Base-by-base conservation (phyloP, 257 asterid species). In the Cynanchum wilfordii region DNA sequence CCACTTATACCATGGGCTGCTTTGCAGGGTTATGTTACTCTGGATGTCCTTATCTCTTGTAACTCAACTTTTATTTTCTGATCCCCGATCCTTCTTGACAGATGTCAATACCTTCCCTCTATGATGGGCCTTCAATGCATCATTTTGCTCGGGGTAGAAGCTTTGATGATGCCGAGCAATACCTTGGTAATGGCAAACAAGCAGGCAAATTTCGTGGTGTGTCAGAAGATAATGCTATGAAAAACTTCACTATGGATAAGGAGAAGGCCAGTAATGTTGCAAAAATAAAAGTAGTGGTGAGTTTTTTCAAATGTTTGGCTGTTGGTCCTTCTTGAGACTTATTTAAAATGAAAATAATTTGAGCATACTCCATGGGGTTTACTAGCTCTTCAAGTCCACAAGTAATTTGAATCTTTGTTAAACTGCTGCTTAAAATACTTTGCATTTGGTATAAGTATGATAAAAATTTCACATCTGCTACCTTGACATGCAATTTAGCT, bases 271-370 rank as follows among this genome's bases (percentile, higher is more conserved):
- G 96, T 83, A 95, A 86, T 77, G 96, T 92, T 62, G 99, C 98
- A 57, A 95, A 95, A 85, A 92, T 95, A 77, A 95, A 92, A 92
- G 99, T 95, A 33, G 99, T 95, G 97, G 99, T 82, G 56, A 71
- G 85, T 80, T 44, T 66, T 45, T 71, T 62, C 68, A n/a, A 38
- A 7, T 68, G 25, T 63, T 64, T 68, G 30, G 15, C 30, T 33
- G 4, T 54, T 12, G 3, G n/a, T 65, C 64, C 69, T 71, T 71
- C 42, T 71, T 42, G 47, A 25, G 16, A 4, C 20, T 45, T 73
- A 10, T 24, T 56, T 56, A 49, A 51, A 62, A 19, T 30, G 69
- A 45, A 27, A 49, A 29, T 58, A 49, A 49, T 60, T 72, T 33
- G 16, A 47, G n/a, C 54, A 25, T 58, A 2, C 3, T n/a, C 47